Evolutionary conservation across 2,329 filamentous ascomycete genomes (phyloP), one percentile per base, ranked within the genome.

Genomic region (Monilinia fructicola): DNA sequence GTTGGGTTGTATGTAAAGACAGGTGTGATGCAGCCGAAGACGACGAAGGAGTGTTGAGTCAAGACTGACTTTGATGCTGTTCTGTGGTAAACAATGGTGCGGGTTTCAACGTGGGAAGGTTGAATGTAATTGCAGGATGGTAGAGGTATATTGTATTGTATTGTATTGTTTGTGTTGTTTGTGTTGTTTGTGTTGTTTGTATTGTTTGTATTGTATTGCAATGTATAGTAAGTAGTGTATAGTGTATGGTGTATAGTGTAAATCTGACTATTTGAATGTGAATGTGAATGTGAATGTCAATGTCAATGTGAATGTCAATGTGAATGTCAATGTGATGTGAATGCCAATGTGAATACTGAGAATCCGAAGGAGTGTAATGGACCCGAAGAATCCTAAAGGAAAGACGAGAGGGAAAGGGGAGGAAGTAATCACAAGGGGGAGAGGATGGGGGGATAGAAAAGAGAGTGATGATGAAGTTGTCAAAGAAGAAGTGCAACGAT

Each of bases 361-460:
- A 69, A 72, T 71, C 73, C 73, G 71, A 77, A 77, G 69, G 78
- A 78, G 76, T 75, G 76, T 77, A 77, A 75, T 76, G 78, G 77
- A 75, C 76, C 80, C 80, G 81, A 76, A 83, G 83, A 76, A 81
- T 65, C 64, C 64, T 60, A 61, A 60, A 67, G 70, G 72, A 75
- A 74, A 71, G 72, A 74, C 72, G 67, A 69, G 72, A 73, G 71
- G 69, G 72, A 71, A 70, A 67, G 73, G 71, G 74, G 70, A 75
- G 73, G 4, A 69, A 1, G 69, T 68, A 67, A 68, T 66, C 65
- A 67, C 67, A 68, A 70, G 61, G 72, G 68, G 61, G 69, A 46
- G 53, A 26, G 48, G 48, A 62, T 53, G 40, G 59, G 38, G 12
- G 12, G 2, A 40, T 14, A 40, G 38, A 40, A 11, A 62, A 54